Percentiles rank a stretch among this genome's conserved stretches.
Evolutionary conservation across 2,329 filamentous ascomycete species (phyloP).

Genomic region (Meredithiella fracta): DNA sequence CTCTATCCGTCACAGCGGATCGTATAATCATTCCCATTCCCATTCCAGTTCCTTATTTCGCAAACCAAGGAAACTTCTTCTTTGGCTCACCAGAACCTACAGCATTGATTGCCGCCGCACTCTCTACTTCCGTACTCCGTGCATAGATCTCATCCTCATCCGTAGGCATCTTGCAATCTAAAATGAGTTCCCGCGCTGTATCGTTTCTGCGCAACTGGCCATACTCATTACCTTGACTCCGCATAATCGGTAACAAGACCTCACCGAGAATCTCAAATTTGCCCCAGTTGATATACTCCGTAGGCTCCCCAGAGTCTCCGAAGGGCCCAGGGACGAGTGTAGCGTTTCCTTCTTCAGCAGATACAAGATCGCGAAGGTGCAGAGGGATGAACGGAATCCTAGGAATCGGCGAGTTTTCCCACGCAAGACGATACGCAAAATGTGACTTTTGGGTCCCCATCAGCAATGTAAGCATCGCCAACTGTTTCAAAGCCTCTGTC

Average conservation of each 20-base stretch:
- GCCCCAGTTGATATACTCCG: slow-evolving; percentile 71
- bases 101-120: slow-evolving; percentile 22
- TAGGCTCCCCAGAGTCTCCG: slow-evolving; percentile 24
- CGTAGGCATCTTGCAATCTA: slow-evolving; percentile 65
- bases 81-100: slow-evolving; percentile 32
- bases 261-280: slow-evolving; percentile 96
- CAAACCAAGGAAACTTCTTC: slow-evolving; percentile 53
- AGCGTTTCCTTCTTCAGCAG: slow-evolving; percentile 78
- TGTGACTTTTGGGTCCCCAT: slow-evolving; percentile 90
- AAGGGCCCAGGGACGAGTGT: slow-evolving; percentile 55
- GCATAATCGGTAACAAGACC: slow-evolving; percentile 76
- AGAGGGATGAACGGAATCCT: slow-evolving; percentile 88
- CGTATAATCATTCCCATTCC: background rate
- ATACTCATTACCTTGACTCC: slow-evolving; percentile 75
- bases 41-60: slow-evolving; percentile 26
- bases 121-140: slow-evolving; percentile 43
- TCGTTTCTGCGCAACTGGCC: slow-evolving; percentile 54
- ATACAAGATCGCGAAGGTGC: slow-evolving; percentile 75
- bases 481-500: slow-evolving; percentile 58
- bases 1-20: background rate
- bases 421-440: slow-evolving; percentile 88
- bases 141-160: slow-evolving; percentile 71
- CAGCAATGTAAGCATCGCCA: slow-evolving; percentile 72
- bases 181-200: slow-evolving; percentile 53
- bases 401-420: slow-evolving; percentile 84